A percentile compares a stretch with the other conserved stretches of the same genome.
These are phyloP conservation scores for Sphaerulina musiva DNA, from an alignment of 2,329 filamentous ascomycete species.

Conservation along the genomic window DNA sequence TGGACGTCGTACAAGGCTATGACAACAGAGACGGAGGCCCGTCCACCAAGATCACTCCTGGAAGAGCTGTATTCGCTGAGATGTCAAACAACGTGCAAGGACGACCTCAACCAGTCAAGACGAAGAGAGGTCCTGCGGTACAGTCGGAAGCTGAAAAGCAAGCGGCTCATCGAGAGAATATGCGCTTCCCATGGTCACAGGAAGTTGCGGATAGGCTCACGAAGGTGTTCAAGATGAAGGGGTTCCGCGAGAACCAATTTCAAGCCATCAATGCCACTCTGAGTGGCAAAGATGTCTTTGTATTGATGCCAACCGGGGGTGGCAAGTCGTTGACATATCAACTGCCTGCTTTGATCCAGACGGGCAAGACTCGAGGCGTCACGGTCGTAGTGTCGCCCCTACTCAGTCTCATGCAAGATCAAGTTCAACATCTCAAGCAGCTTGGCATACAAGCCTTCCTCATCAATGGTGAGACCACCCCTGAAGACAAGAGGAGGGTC, in stretches of 20 bases:
- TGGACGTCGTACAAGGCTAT: slow-evolving; percentile 40
- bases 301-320: slow-evolving; percentile 95
- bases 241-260: slow-evolving; percentile 85
- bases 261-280: slow-evolving; percentile 95
- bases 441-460: slow-evolving; percentile 72
- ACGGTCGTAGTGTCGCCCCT: slow-evolving; percentile 93
- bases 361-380: slow-evolving; percentile 74
- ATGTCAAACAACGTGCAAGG: slow-evolving; percentile 23
- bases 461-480: slow-evolving; percentile 69
- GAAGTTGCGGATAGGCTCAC: slow-evolving; percentile 78
- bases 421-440: slow-evolving; percentile 72
- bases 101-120: slow-evolving; percentile 19
- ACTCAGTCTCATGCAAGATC: slow-evolving; percentile 94
- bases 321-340: slow-evolving; percentile 98
- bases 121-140: slow-evolving; percentile 22
- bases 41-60: slow-evolving; percentile 10
- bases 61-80: slow-evolving; percentile 32
- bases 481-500: slow-evolving; percentile 58
- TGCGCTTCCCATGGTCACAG: slow-evolving; percentile 65
- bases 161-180: slow-evolving; percentile 23
- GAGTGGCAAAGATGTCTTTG: slow-evolving; percentile 79
- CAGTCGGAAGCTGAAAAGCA: slow-evolving; percentile 18
- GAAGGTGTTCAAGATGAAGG: slow-evolving; percentile 73
- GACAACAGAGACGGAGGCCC: slow-evolving; percentile 36
- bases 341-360: slow-evolving; percentile 74